Percentiles rank a stretch among this genome's conserved stretches.
These are phyloP conservation scores for Colletotrichum sp. DNA, from an alignment of 2,329 filamentous ascomycete genomes.

Conservation along the genomic window DNA sequence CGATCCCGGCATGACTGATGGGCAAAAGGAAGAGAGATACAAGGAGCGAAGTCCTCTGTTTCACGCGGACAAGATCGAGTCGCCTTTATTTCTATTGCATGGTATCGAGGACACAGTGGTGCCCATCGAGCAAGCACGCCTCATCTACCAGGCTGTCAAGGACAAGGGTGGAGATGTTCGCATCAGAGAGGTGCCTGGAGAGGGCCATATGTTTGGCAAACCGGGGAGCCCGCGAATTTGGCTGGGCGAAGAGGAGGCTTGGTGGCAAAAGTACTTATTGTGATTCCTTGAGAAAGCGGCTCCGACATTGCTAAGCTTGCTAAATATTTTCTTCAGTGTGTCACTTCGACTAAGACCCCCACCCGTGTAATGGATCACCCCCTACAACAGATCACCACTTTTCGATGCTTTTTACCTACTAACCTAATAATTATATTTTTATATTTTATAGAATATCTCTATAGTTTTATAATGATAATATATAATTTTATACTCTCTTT, in stretches of 20 bases:
- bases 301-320: too few relatives aligned
- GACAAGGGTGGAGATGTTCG: conserved; percentile 47
- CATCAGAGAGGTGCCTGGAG: conserved; percentile 51
- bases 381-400: too few relatives aligned
- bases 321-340: too few relatives aligned
- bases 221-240: conserved; percentile 42
- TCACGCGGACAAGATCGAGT: conserved; percentile 50
- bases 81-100: conserved; percentile 61
- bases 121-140: conserved; percentile 58
- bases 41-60: conserved; percentile 53
- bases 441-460: too few relatives aligned
- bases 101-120: conserved; percentile 62
- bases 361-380: too few relatives aligned
- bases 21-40: conserved; percentile 46
- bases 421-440: too few relatives aligned
- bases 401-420: too few relatives aligned
- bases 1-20: conserved; percentile 32
- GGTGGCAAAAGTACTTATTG: conserved; percentile 49
- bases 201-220: conserved; percentile 55
- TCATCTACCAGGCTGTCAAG: conserved; percentile 53
- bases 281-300: background rate
- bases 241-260: conserved; percentile 49
- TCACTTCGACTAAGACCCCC: too few relatives aligned
- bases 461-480: too few relatives aligned
- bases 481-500: too few relatives aligned